Base-by-base conservation (phyloP, 2,329 filamentous ascomycete species). In the Claviceps purpurea region DNA sequence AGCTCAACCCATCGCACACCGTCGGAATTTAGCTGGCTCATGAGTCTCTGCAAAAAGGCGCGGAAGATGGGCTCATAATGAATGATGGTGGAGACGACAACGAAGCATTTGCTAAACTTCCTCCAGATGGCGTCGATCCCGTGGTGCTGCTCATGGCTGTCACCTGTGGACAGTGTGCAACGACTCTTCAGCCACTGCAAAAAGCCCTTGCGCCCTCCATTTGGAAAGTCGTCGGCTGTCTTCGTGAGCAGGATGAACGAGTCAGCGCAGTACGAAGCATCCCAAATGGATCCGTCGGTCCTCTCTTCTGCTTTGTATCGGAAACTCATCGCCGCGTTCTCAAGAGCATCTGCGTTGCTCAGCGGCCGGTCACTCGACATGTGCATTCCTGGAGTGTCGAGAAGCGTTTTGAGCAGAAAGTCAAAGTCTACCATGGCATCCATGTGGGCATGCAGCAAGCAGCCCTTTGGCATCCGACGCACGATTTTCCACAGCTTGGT, bases 61-160 rank as follows among this genome's bases (percentile, higher is more conserved):
- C 89, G 81, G 69, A 87, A 91, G 56, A 97, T 87, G 14, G 90
- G 90, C 68, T 96, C 91, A 68, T 96, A 95, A 68, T 85, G 87
- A 48, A 95, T 75, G 50, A 95, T 78, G 16, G 81, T 84, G 42
- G 79, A 79, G 45, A 91, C 75, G 4, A 91, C 78, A 2, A 76
- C 69, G 67, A 96, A 95, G 55, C 84, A 85, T 45, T 77, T 79
- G 49, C 70, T 72, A 68, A 96, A 95, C 62, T 93, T 90, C 24
- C 74, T 71, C 89, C 90, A 96, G 51, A 95, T 84, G 50, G 84
- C 84, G 64, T 93, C 84, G 16, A 89, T 76, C 2, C 90, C 89
- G 60, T 90, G 84, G 61, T 93, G 85, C 62, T 95, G 88, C 57
- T 84, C 77, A 46, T 90, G 73, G 11, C 82, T 84, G 64, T 95